Evolutionary conservation across 2,329 filamentous ascomycete species (phyloP).

Genomic region (Colletotrichum graminicola): DNA sequence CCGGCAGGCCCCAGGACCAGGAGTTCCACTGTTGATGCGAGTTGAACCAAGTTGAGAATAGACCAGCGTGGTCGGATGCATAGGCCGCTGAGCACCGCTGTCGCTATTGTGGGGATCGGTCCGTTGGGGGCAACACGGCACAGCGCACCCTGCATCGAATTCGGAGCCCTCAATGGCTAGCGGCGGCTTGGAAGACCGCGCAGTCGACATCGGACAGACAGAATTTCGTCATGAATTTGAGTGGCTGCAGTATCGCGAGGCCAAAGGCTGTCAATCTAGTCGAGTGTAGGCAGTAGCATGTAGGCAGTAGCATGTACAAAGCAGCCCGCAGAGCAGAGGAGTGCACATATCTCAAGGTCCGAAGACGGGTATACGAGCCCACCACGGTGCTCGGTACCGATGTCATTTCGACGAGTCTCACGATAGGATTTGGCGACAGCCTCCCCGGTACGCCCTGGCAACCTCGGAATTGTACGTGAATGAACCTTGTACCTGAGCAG

Average conservation of each 20-base stretch:
- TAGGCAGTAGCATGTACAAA: neutral
- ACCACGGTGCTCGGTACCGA: constrained; percentile 22
- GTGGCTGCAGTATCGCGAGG: constrained; percentile 24
- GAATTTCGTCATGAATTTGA: constrained; percentile 37
- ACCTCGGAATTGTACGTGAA: constrained; percentile 5
- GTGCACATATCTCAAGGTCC: constrained; percentile 18
- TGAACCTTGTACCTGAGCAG: neutral
- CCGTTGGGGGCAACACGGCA: constrained; percentile 26
- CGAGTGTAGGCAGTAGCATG: neutral
- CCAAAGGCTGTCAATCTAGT: neutral
- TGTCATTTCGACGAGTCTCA: constrained; percentile 9
- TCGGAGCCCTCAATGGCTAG: constrained; percentile 18
- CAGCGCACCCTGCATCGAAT: constrained; percentile 26
- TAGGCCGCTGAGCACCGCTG: constrained; percentile 24
- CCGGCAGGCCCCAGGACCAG: constrained; percentile 18
- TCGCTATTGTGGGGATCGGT: constrained; percentile 32
- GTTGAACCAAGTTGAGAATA: constrained; percentile 32
- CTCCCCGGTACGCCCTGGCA: constrained; percentile 5
- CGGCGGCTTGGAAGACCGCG: neutral
- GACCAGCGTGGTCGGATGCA: constrained; percentile 38
- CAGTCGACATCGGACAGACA: constrained; percentile 33
- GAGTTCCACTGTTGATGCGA: constrained; percentile 33
- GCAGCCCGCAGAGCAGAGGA: constrained; percentile 24
- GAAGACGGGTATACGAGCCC: constrained; percentile 10
- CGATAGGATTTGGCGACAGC: constrained; percentile 3